phyloP scores from a whole-genome alignment of 192 early-diverging fungal species.

The Coemansia sp. region DNA sequence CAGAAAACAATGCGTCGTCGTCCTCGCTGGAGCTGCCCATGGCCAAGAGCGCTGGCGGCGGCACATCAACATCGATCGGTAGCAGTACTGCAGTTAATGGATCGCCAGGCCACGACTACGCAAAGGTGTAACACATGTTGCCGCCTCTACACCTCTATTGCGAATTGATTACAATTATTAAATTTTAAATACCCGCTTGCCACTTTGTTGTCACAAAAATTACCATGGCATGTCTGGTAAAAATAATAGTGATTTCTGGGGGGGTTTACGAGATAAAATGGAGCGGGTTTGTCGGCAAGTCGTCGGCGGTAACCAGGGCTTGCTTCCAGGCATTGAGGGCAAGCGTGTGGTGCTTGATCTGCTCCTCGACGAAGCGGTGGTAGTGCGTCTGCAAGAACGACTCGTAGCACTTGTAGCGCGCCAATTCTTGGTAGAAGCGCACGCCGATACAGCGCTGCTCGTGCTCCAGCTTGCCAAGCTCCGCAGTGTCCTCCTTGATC shows the following conservation, averaged over 20 bases:
- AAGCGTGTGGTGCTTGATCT: constrained; percentile 58
- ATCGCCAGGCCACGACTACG: constrained; percentile 34
- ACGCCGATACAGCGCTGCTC: constrained; percentile 53
- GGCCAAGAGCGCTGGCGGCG: constrained; percentile 10
- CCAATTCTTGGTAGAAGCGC: constrained; percentile 56
- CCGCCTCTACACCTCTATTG: too few relatives aligned
- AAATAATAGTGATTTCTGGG: not conserved
- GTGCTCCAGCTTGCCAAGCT: constrained; percentile 41
- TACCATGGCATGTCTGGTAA: not conserved
- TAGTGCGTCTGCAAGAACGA: constrained; percentile 52
- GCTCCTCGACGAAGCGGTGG: constrained; percentile 45
- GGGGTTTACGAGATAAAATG: constrained; percentile 46
- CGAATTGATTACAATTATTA: too few relatives aligned
- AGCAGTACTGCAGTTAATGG: constrained; percentile 7
- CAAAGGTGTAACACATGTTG: constrained; percentile 22
- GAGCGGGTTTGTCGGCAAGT: constrained; percentile 47
- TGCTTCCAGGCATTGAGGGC: constrained; percentile 56
- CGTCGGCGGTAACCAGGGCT: constrained; percentile 50
- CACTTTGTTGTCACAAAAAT: too few relatives aligned
- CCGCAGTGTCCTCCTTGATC: constrained; percentile 37
- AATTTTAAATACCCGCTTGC: too few relatives aligned
- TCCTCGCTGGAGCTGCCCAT: constrained; percentile 45
- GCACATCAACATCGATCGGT: constrained; percentile 15
- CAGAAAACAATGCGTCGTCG: constrained; percentile 45
- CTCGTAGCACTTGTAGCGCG: constrained; percentile 54